Conservation (phyloP, 2,329 filamentous ascomycete genomes). For the Scytalidium lignicola region DNA sequence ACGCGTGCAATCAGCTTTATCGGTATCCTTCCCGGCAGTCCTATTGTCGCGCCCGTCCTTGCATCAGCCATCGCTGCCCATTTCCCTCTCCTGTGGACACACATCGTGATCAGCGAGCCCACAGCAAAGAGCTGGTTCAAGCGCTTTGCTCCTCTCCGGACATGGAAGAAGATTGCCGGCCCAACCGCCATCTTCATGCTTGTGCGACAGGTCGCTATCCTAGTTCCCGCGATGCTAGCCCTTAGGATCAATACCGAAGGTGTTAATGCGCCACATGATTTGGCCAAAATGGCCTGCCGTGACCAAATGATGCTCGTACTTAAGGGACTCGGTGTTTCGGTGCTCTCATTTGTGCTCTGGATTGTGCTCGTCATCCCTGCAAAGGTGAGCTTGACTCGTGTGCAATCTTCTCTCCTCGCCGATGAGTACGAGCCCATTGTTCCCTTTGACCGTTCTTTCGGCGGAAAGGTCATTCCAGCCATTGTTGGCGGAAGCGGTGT, state of each 20-base stretch:
- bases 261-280: constrained; percentile 6
- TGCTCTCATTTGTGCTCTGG: constrained; percentile 44
- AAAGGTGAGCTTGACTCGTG: constrained; percentile 69
- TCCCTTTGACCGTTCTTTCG: constrained; percentile 83
- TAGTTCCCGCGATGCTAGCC: constrained; percentile 37
- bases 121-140: constrained; percentile 59
- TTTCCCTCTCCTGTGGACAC: constrained; percentile 74
- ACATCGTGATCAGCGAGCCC: constrained; percentile 73
- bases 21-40: constrained; percentile 31
- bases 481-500: constrained; percentile 69
- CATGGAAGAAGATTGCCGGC: constrained; percentile 63
- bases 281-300: constrained; percentile 26
- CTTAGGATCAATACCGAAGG: constrained; percentile 38
- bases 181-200: constrained; percentile 62
- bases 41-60: constrained; percentile 47
- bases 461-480: constrained; percentile 68
- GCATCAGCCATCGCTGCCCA: constrained; percentile 59
- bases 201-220: constrained; percentile 44
- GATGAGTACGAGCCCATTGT: constrained; percentile 80
- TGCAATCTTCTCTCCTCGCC: constrained; percentile 82
- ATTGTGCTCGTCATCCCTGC: constrained; percentile 69
- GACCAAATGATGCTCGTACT: constrained; percentile 32
- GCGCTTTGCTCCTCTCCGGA: constrained; percentile 53
- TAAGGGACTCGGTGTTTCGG: constrained; percentile 41
- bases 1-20: constrained; percentile 36